These are phyloP conservation scores for Fomitopsis pulvina DNA, from an alignment of 768 basidiomycete species.

Conservation along the genomic window DNA sequence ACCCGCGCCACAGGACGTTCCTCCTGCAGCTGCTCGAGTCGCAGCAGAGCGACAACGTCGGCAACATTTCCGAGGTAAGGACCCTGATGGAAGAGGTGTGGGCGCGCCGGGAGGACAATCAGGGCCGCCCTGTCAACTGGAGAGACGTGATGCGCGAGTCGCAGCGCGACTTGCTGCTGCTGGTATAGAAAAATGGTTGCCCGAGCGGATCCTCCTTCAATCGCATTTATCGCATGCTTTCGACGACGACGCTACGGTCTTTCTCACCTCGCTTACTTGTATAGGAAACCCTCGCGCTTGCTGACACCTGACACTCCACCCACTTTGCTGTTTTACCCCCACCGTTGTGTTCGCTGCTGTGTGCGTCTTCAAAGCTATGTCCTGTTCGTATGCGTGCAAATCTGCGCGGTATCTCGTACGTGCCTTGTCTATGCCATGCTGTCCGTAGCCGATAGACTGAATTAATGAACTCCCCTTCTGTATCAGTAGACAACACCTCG, in stretches of 20 bases:
- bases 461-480: neutral
- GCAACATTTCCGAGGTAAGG: slow-evolving; percentile 56
- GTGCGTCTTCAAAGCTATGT: neutral
- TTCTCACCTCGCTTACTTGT: neutral
- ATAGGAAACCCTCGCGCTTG: neutral
- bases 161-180: slow-evolving; percentile 38
- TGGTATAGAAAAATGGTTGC: slow-evolving; percentile 54
- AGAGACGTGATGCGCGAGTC: slow-evolving; percentile 43
- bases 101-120: slow-evolving; percentile 30
- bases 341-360: neutral
- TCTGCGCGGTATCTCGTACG: neutral
- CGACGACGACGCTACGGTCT: neutral
- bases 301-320: too few relatives aligned
- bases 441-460: slow-evolving; percentile 1
- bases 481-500: neutral
- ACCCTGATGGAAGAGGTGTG: slow-evolving; percentile 54
- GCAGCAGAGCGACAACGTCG: slow-evolving; percentile 48
- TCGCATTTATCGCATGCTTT: neutral
- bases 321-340: neutral
- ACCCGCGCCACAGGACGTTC: slow-evolving; percentile 32
- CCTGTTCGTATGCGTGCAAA: neutral
- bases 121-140: slow-evolving; percentile 48
- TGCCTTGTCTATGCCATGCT: neutral
- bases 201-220: too few relatives aligned
- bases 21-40: slow-evolving; percentile 42